Evolutionary conservation across 768 basidiomycete species (phyloP).

Genomic region (Leccinum longicurvipes): DNA sequence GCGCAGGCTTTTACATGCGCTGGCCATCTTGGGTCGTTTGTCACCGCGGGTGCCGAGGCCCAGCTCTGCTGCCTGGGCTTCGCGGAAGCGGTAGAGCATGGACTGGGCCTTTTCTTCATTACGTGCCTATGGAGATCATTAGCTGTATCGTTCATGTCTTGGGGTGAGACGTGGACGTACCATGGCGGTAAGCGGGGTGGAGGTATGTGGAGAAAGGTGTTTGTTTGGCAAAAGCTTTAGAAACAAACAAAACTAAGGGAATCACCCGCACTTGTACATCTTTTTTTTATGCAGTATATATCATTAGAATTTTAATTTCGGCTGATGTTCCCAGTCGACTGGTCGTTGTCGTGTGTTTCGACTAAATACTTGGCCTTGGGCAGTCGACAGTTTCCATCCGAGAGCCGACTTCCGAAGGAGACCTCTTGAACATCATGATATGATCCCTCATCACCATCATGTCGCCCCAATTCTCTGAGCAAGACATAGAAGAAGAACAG

Average conservation of each 20-base stretch:
- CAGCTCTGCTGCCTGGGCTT: slow-evolving; percentile 94
- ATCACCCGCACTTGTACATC: too few relatives aligned
- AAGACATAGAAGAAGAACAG: slow-evolving; percentile 54
- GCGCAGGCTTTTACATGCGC: slow-evolving; percentile 83
- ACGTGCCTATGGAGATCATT: slow-evolving; percentile 60
- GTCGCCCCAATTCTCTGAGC: slow-evolving; percentile 28
- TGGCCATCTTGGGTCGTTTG: slow-evolving; percentile 89
- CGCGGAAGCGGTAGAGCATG: slow-evolving; percentile 93
- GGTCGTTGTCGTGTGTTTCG: too few relatives aligned
- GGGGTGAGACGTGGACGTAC: not conserved
- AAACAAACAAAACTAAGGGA: slow-evolving; percentile 26
- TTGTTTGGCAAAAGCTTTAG: slow-evolving; percentile 28
- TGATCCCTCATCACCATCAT: slow-evolving; percentile 4
- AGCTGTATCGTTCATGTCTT: not conserved
- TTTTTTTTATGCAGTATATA: too few relatives aligned
- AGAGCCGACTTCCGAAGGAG: not conserved
- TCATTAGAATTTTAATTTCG: too few relatives aligned
- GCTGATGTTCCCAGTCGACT: too few relatives aligned
- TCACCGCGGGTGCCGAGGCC: slow-evolving; percentile 84
- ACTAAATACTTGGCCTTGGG: too few relatives aligned
- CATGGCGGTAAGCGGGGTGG: slow-evolving; percentile 12
- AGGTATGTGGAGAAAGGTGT: too few relatives aligned
- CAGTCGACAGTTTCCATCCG: not conserved
- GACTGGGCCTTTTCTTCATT: slow-evolving; percentile 99
- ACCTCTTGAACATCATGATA: not conserved